phyloP scores from a whole-genome alignment of 192 early-diverging fungal genomes.

The Allomyces javanicus region DNA sequence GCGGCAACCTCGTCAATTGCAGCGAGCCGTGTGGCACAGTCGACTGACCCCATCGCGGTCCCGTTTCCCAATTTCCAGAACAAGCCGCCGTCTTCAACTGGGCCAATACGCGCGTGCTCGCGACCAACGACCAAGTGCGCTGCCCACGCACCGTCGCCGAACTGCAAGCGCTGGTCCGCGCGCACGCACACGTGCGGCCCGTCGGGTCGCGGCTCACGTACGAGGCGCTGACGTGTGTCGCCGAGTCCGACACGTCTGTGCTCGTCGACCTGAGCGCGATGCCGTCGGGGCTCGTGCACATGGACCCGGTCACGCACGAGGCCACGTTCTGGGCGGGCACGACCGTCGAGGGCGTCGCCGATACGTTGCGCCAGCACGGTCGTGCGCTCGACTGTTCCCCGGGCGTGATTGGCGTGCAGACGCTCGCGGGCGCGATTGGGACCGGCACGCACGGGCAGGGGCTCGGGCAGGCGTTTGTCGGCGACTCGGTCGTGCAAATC shows the following conservation, averaged over 20 bases:
- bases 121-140: slow-evolving; percentile 4
- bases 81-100: slow-evolving; percentile 8
- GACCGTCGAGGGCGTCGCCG: slow-evolving; percentile 9
- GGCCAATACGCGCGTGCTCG: slow-evolving; percentile 8
- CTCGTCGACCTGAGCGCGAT: slow-evolving; percentile 8
- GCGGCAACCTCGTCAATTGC: too few relatives aligned
- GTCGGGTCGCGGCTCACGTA: slow-evolving; percentile 10
- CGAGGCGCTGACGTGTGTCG: slow-evolving; percentile 4
- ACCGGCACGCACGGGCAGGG: slow-evolving; percentile 24
- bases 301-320: background rate
- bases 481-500: slow-evolving; percentile 8
- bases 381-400: slow-evolving; percentile 11
- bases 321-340: slow-evolving; percentile 14
- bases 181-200: background rate
- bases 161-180: slow-evolving; percentile 5
- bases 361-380: slow-evolving; percentile 6
- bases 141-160: slow-evolving; percentile 3
- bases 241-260: slow-evolving; percentile 2
- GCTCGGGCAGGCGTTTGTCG: slow-evolving; percentile 8
- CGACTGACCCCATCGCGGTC: too few relatives aligned
- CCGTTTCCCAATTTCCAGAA: background rate
- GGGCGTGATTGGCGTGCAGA: slow-evolving; percentile 16
- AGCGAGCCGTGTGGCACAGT: too few relatives aligned
- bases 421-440: slow-evolving; percentile 16
- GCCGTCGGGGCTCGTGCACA: slow-evolving; percentile 1